phyloP scores from a whole-genome alignment of 495 filamentous ascomycete species.

The Letharia columbiana region DNA sequence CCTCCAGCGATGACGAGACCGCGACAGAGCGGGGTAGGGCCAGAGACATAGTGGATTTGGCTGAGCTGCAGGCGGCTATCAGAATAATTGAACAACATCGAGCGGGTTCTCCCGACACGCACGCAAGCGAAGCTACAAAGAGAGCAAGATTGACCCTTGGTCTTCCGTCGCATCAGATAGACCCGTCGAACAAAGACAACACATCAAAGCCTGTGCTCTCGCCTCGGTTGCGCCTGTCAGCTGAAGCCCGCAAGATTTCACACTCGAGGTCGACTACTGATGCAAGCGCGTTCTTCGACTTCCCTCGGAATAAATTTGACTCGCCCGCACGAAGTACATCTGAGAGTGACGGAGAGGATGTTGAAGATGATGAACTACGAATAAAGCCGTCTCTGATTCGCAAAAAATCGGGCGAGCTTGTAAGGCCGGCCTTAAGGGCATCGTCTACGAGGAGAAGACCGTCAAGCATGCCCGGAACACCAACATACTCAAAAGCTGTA shows the following conservation, averaged over 20 bases:
- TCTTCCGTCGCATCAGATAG: slow-evolving; percentile 29
- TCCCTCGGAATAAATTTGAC: slow-evolving; percentile 42
- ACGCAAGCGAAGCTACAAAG: slow-evolving; percentile 31
- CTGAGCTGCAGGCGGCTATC: slow-evolving; percentile 76
- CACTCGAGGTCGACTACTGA: slow-evolving; percentile 86
- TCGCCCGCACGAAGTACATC: slow-evolving; percentile 46
- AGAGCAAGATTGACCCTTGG: slow-evolving; percentile 34
- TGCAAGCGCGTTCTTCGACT: slow-evolving; percentile 44
- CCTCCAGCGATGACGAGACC: slow-evolving; percentile 77
- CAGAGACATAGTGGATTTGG: slow-evolving; percentile 54
- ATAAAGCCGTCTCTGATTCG: slow-evolving; percentile 79
- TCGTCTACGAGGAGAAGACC: slow-evolving; percentile 63
- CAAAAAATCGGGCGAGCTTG: slow-evolving; percentile 96
- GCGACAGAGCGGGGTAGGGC: slow-evolving; percentile 36
- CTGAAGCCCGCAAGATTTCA: slow-evolving; percentile 56
- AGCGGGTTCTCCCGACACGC: slow-evolving; percentile 48
- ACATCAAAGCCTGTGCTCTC: slow-evolving; percentile 27
- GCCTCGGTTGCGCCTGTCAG: slow-evolving; percentile 37
- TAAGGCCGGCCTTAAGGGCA: slow-evolving; percentile 81
- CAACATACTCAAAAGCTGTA: slow-evolving; percentile 87
- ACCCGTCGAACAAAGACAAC: slow-evolving; percentile 25
- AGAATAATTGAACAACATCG: slow-evolving; percentile 65
- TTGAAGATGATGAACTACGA: slow-evolving; percentile 48
- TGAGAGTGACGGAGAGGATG: slow-evolving; percentile 51
- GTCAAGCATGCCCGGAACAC: slow-evolving; percentile 95